Evolutionary conservation across 2,329 filamentous ascomycete genomes (phyloP), one percentile per base, ranked within the genome.

Genomic region (Cladophialophora chaetospira): DNA sequence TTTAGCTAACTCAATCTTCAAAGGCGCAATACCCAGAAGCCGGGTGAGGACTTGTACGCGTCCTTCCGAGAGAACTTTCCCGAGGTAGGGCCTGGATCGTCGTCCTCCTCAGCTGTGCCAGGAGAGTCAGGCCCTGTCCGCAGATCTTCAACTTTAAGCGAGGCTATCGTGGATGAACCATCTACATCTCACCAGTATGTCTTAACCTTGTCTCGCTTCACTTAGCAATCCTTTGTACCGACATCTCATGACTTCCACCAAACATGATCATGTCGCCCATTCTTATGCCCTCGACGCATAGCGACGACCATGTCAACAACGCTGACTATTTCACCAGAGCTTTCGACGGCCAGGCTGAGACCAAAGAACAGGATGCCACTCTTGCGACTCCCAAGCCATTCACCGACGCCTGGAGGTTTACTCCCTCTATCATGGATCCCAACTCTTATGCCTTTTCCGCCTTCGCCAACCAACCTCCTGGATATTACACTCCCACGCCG

Each of bases 401-500:
- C 38, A 86, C 88, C 67, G 91, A 97, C 65, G 85, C 83, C 66
- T 94, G 92, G 86, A 84, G 88, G 64, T 91, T 96, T 68, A 96
- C 92, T 2, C 91, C 92, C 3, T 94, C 91, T 19, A 79, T 96
- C 55, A 82, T 97, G 69, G 93, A 97, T 69, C 86, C 91, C 15
- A 91, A 88, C 71, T 88, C 89, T 26, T 90, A 90, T 71, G 84
- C 85, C 21, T 97, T 96, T 73, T 81, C 85, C 58, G 81, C 82
- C 54, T 93, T 96, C 68, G 85, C 88, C 63, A 90, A 89, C 72
- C 88, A 92, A 63, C 83, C 88, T 43, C 83, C 88, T 13, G 89
- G 87, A 11, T 94, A 94, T 73, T 97, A 96, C 73, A 92, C 91
- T 5, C 89, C 92, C 2, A 95, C 90, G 1, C 88, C 91, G 2